Percentiles rank a stretch among this genome's conserved stretches.
Conservation (phyloP, 306 rosid species). For the Ochetophila trinervis region DNA sequence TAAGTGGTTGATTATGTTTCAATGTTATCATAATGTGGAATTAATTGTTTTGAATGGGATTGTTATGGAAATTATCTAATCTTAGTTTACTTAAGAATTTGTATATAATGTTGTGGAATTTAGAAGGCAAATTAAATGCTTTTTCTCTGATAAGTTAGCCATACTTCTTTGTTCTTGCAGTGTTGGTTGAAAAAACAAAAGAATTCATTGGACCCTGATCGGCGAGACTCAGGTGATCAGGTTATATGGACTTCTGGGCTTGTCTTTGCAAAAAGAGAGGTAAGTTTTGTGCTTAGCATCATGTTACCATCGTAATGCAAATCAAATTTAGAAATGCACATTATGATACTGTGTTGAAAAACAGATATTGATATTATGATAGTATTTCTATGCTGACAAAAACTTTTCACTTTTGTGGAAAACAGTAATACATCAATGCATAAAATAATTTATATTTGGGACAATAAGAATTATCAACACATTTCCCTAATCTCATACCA, state of each 20-base stretch:
- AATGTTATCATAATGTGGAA: no score
- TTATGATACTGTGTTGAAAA: background rate
- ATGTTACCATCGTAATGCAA: background rate
- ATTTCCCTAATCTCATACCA: no score
- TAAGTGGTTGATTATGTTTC: background rate
- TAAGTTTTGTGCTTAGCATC: constrained; percentile 19
- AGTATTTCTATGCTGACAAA: background rate
- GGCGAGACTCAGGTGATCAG: constrained; percentile 42
- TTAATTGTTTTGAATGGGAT: background rate
- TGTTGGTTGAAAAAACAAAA: constrained; percentile 97
- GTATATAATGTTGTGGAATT: background rate
- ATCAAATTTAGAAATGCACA: background rate
- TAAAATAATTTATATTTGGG: no score
- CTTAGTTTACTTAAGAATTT: background rate
- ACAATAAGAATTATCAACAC: no score
- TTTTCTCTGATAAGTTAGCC: background rate
- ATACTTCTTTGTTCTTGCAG: constrained; percentile 33
- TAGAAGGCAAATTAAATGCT: background rate
- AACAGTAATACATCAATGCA: no score
- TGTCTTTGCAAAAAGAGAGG: constrained; percentile 77
- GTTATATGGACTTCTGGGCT: constrained; percentile 88
- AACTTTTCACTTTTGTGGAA: no score
- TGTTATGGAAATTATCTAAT: background rate
- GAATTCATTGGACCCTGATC: constrained; percentile 64
- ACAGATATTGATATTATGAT: no score